Evolutionary conservation across 257 asterid species (phyloP).

Genomic region (Primulina huaijiensis): DNA sequence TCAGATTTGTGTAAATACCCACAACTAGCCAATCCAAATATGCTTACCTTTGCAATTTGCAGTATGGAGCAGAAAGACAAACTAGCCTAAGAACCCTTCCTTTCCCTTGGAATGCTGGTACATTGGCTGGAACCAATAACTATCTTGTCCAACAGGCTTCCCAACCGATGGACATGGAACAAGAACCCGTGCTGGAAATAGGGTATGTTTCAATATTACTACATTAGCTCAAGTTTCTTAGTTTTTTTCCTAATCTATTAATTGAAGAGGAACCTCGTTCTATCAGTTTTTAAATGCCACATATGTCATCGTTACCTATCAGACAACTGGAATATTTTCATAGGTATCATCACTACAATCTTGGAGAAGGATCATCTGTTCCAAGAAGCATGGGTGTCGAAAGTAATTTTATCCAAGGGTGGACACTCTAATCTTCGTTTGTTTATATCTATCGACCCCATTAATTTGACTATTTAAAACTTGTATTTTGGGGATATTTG

Average conservation of each 20-base stretch:
- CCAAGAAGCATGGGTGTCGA: slow-evolving; percentile 60
- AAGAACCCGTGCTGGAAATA: slow-evolving; percentile 61
- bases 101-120: slow-evolving; percentile 47
- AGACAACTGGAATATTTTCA: not conserved
- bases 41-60: slow-evolving; percentile 16
- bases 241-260: not conserved
- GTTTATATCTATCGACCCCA: not conserved
- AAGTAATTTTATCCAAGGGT: slow-evolving; percentile 55
- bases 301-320: not conserved
- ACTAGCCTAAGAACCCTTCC: slow-evolving; percentile 34
- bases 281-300: not conserved
- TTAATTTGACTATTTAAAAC: not conserved
- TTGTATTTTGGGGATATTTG: not conserved
- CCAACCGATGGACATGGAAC: slow-evolving; percentile 48
- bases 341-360: slow-evolving; percentile 63
- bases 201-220: slow-evolving; percentile 43
- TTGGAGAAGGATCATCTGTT: slow-evolving; percentile 63
- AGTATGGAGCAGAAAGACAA: slow-evolving; percentile 66
- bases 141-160: slow-evolving; percentile 43
- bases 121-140: slow-evolving; percentile 37
- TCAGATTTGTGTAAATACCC: too few species aligned
- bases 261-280: not conserved
- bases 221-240: not conserved
- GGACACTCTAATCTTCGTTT: slow-evolving; percentile 46
- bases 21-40: not conserved